Conservation (phyloP, 306 rosid genomes). For the Begonia loranthoides region DNA sequence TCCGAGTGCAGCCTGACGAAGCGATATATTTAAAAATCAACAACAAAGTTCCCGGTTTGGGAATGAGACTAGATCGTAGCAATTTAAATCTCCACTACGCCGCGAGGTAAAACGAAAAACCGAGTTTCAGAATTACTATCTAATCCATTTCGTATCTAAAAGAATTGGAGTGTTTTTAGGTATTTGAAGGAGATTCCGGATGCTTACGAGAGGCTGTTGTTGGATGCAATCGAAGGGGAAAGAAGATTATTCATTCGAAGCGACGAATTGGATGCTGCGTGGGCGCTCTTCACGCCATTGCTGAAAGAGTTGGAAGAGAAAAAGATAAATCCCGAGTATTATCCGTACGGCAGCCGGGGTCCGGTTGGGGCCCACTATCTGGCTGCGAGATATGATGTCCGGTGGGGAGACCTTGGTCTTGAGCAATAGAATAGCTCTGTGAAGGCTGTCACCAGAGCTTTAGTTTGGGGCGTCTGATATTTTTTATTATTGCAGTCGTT, state of each 20-base stretch:
- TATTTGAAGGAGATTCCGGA: conserved; percentile 88
- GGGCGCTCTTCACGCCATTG: conserved; percentile 79
- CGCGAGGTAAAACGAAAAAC: conserved; percentile 39
- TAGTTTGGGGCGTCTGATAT: no score
- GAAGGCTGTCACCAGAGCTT: no score
- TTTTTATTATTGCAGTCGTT: no score
- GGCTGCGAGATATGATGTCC: conserved; percentile 62
- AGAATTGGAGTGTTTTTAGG: conserved; percentile 21
- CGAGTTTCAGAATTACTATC: not conserved
- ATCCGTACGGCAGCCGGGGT: conserved; percentile 85
- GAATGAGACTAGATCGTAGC: conserved; percentile 80
- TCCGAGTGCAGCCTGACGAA: conserved; percentile 89
- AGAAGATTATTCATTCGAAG: conserved; percentile 84
- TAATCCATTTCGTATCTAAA: no score
- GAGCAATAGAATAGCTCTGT: conserved; percentile 21
- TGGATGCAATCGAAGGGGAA: conserved; percentile 89
- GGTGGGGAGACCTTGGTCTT: conserved; percentile 71
- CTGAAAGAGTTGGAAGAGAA: conserved; percentile 65
- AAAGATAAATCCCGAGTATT: conserved; percentile 63
- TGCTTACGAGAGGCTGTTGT: conserved; percentile 83
- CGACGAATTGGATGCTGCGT: conserved; percentile 77
- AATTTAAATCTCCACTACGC: conserved; percentile 78
- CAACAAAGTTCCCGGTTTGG: conserved; percentile 85
- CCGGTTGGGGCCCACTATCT: conserved; percentile 91
- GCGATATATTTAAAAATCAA: conserved; percentile 79